Evolutionary conservation across 768 basidiomycete genomes (phyloP), one percentile per base, ranked within the genome.

Genomic region (Mycena vitilis): DNA sequence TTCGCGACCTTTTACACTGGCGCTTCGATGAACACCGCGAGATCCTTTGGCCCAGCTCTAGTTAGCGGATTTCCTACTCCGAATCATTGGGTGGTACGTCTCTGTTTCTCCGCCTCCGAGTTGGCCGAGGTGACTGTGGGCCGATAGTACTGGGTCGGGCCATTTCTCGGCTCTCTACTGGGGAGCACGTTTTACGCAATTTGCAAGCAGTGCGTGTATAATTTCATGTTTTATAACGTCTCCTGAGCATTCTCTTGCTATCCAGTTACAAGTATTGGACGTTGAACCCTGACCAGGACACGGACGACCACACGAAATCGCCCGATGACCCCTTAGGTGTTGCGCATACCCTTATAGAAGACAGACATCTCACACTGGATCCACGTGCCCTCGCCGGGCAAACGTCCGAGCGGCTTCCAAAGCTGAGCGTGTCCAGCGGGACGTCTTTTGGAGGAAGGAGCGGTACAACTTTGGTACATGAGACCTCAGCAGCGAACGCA

Each of bases 11-110:
- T 80, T 65, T 91, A 87, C 74, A 91, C 90, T 0, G 89, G 90
- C 8, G 90, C 88, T 5, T 82, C 82, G 22, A 89, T 90, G 86
- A 92, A 92, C 72, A 86, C 89, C 7, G 91, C 91, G 15, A 85
- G 91, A 62, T 76, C 91, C 0, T 91, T 91, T 75, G 91, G 91
- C 4, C 91, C 91, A 2, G 89, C 91, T 5, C 89, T 87, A 3
- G 81, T 91, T 44, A 84, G 86, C n/a, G 86, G 88, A 22, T 91
- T 91, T 73, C 81, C 84, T 16, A 73, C 78, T 54, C 68, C 75
- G 23, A 65, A 80, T 7, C 91, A 91, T 47, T 92, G 89, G 91
- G 83, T 91, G 66, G 90, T 90, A 77, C 40, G 87, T 80, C 42
- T 40, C n/a, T 5, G 37, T 2, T 18, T 16, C 4, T 45, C 48